Percentiles rank a stretch among this genome's conserved stretches.
phyloP scores from a whole-genome alignment of 2,329 filamentous ascomycete genomes.

The Neospermospora avenae region DNA sequence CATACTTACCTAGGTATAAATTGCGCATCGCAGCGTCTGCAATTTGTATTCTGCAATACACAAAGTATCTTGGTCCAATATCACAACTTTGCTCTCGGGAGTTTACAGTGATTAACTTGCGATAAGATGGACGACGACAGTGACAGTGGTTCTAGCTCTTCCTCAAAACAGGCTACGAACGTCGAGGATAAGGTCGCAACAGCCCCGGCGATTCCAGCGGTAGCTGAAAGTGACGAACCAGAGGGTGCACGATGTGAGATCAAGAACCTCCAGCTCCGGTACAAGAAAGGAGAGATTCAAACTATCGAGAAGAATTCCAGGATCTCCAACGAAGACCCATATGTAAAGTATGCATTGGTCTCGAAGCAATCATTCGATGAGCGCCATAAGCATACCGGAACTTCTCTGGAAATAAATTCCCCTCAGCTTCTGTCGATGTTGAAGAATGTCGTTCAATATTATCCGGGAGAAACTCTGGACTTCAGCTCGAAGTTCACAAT shows the following conservation, averaged over 20 bases:
- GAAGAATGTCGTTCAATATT: constrained; percentile 17
- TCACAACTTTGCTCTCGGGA: not conserved
- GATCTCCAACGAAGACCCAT: constrained; percentile 11
- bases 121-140: not conserved
- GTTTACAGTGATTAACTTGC: not conserved
- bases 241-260: constrained; percentile 14
- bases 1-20: too few relatives aligned
- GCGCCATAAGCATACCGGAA: constrained; percentile 8
- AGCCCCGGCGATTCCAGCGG: not conserved
- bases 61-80: not conserved
- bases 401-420: constrained; percentile 19
- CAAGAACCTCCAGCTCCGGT: constrained; percentile 8
- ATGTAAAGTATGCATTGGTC: constrained; percentile 16
- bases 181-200: not conserved
- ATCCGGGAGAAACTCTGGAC: constrained; percentile 13
- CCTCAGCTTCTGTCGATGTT: constrained; percentile 17
- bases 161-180: not conserved
- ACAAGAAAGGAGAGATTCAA: constrained; percentile 14
- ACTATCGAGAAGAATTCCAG: constrained; percentile 16
- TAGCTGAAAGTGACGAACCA: not conserved
- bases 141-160: not conserved
- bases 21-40: not conserved
- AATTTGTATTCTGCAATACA: not conserved
- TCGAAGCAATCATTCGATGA: constrained; percentile 14
- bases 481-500: constrained; percentile 11